Evolutionary conservation across 169 alveolate genomes (phyloP).

Genomic region (Plasmodium knowlesi): DNA sequence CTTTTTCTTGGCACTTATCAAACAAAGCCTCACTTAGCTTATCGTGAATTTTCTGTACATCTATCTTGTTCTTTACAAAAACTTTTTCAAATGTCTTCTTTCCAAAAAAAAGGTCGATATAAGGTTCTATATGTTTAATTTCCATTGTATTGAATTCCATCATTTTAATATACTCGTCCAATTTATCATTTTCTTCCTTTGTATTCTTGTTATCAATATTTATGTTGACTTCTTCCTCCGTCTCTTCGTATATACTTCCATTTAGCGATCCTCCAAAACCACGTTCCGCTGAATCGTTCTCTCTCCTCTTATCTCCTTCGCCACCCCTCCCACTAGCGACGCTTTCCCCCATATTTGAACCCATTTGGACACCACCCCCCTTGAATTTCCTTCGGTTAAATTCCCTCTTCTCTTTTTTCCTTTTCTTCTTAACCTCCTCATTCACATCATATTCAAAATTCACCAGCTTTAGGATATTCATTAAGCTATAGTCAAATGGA

Average conservation of each 20-base stretch:
- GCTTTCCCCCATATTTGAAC: background rate
- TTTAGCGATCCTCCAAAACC: background rate
- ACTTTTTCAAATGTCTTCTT: conserved; percentile 43
- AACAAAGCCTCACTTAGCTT: conserved; percentile 17
- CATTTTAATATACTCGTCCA: conserved; percentile 37
- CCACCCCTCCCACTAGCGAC: background rate
- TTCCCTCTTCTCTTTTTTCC: conserved; percentile 13
- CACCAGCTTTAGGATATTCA: conserved; percentile 50
- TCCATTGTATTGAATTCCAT: conserved; percentile 35
- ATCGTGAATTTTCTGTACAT: conserved; percentile 32
- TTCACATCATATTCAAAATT: conserved; percentile 73
- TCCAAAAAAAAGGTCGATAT: conserved; percentile 63
- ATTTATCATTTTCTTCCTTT: conserved; percentile 54
- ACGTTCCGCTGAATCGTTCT: background rate
- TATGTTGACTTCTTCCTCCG: conserved; percentile 30
- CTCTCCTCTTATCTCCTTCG: background rate
- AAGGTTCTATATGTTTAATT: conserved; percentile 23
- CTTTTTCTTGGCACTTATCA: conserved; percentile 58
- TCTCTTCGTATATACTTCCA: background rate
- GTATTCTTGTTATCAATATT: conserved; percentile 51
- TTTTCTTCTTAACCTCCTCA: conserved; percentile 37
- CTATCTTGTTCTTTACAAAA: conserved; percentile 34
- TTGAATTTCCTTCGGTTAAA: background rate
- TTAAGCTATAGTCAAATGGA: conserved; percentile 62
- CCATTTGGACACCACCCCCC: background rate